Evolutionary conservation across 441 rosid species (phyloP).

Genomic region (Raphanus hybrid): DNA sequence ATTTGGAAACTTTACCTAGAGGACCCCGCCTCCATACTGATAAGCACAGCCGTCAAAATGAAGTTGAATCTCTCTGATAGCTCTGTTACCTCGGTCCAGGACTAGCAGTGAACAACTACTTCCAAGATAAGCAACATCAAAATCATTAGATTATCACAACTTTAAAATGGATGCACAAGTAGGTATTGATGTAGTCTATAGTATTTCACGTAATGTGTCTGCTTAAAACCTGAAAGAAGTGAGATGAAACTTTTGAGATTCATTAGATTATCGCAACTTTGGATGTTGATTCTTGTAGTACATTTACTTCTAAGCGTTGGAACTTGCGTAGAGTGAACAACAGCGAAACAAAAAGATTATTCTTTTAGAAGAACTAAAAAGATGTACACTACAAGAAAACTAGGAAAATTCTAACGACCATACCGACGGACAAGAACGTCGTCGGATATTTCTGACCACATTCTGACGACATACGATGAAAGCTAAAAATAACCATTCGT

Average conservation of each 20-base stretch:
- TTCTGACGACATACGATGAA: too few species aligned
- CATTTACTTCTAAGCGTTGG: neutral
- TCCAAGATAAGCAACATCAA: constrained; percentile 70
- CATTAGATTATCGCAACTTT: constrained; percentile 5
- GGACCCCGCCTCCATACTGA: constrained; percentile 63
- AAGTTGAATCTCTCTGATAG: constrained; percentile 85
- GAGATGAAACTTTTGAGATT: neutral
- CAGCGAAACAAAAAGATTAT: neutral
- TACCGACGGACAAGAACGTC: too few species aligned
- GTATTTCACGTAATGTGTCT: neutral
- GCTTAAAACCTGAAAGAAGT: neutral
- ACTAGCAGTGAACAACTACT: constrained; percentile 83
- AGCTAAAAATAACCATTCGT: too few species aligned
- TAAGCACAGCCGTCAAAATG: constrained; percentile 73
- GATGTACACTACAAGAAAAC: neutral
- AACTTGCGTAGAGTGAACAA: constrained; percentile 10
- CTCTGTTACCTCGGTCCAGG: constrained; percentile 84
- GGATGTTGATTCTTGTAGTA: neutral
- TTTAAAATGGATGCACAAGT: neutral
- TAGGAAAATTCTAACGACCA: too few species aligned
- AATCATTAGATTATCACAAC: constrained; percentile 33
- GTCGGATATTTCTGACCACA: too few species aligned
- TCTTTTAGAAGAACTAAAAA: neutral
- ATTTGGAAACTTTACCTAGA: constrained; percentile 52
- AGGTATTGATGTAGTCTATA: neutral